Conservation (phyloP, 148 eudicot species). For the Rhododendron mucronatum region DNA sequence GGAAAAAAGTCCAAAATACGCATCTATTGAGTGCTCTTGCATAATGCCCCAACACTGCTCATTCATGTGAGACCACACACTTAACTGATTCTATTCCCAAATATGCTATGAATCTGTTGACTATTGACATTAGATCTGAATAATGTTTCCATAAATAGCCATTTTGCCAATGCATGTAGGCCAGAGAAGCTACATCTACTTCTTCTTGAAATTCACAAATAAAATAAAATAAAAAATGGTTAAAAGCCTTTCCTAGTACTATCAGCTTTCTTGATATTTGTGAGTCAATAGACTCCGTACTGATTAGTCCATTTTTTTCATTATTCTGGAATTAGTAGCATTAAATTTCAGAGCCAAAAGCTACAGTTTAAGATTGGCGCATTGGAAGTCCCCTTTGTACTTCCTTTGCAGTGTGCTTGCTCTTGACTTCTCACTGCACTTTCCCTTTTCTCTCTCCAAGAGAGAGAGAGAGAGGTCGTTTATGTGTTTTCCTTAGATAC, state of each 20-base stretch:
- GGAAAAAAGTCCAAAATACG: not conserved
- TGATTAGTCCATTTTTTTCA: not conserved
- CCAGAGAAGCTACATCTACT: not conserved
- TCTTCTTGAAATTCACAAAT: not conserved
- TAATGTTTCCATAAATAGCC: not conserved
- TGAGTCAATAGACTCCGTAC: not conserved
- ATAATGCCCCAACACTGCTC: not conserved
- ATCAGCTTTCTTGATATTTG: constrained; percentile 7
- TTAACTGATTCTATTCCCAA: not conserved
- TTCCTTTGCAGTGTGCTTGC: not conserved
- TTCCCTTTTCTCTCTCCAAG: not conserved
- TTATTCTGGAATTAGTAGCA: not conserved
- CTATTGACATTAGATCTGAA: not conserved
- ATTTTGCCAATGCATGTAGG: not conserved
- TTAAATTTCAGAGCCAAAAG: constrained; percentile 1
- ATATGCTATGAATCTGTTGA: not conserved
- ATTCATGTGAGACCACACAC: not conserved
- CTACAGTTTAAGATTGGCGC: not conserved
- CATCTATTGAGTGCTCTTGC: not conserved
- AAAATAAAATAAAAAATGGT: not conserved
- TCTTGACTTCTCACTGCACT: not conserved
- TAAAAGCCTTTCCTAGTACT: not conserved
- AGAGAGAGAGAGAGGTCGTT: not conserved
- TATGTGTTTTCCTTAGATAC: not conserved
- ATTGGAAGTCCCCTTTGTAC: not conserved